Evolutionary conservation across 441 rosid genomes (phyloP).

Genomic region (Erodium texanum): DNA sequence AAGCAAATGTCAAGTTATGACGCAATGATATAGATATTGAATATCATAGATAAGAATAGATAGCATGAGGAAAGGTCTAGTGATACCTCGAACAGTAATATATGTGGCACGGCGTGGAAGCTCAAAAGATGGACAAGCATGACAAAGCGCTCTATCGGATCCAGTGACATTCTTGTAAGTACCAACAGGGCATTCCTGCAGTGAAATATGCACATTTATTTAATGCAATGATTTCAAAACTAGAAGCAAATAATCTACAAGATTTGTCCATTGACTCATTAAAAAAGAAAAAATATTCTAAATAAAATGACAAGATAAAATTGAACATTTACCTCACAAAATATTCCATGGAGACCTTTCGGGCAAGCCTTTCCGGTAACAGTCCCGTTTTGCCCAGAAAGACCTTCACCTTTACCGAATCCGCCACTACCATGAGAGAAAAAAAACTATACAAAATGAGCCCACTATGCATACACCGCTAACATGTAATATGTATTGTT

Average conservation of each 20-base stretch:
- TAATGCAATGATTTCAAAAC: neutral
- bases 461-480: neutral
- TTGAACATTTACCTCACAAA: conserved; percentile 54
- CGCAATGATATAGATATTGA: too few relatives aligned
- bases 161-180: conserved; percentile 78
- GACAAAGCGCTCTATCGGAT: conserved; percentile 59
- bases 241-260: neutral
- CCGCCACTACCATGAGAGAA: conserved; percentile 37
- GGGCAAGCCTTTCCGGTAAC: conserved; percentile 88
- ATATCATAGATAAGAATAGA: neutral
- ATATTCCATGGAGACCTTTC: conserved; percentile 73
- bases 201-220: conserved; percentile 18
- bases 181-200: conserved; percentile 87
- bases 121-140: conserved; percentile 47
- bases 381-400: conserved; percentile 64
- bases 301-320: neutral
- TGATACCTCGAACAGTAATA: conserved; percentile 52
- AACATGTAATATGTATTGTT: too few relatives aligned
- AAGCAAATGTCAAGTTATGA: too few relatives aligned
- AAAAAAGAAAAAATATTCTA: conserved; percentile 2
- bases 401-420: conserved; percentile 50
- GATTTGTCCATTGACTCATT: neutral
- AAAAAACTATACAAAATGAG: neutral
- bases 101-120: conserved; percentile 73
- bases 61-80: conserved; percentile 8